Conservation (phyloP, 768 basidiomycete species). For the Tephrocybe sp. region DNA sequence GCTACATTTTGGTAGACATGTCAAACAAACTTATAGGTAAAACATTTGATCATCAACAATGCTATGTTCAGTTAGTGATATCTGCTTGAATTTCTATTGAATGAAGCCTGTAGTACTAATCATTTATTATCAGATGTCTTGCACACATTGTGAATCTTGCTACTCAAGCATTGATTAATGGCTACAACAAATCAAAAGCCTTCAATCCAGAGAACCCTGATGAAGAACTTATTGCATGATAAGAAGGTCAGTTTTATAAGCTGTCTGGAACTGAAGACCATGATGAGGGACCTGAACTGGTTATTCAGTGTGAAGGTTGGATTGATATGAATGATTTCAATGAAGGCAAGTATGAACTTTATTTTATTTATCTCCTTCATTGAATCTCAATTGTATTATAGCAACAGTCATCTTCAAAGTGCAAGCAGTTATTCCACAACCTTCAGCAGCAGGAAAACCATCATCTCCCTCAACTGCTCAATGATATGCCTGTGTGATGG, state of each 20-base stretch:
- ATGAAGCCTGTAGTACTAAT: background rate
- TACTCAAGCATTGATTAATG: conserved; percentile 24
- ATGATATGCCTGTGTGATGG: background rate
- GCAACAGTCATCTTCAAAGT: background rate
- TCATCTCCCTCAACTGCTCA: background rate
- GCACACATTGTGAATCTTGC: conserved; percentile 29
- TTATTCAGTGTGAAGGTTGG: background rate
- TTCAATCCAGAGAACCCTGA: conserved; percentile 13
- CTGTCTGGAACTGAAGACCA: too few species aligned
- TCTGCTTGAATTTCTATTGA: background rate
- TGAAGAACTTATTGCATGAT: too few species aligned
- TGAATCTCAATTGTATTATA: background rate
- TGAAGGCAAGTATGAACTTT: background rate
- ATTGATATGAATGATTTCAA: background rate
- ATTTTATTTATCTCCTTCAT: too few species aligned
- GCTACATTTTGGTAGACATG: background rate
- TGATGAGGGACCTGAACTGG: background rate
- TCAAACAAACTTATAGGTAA: background rate
- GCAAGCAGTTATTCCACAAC: background rate
- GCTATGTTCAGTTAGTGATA: background rate
- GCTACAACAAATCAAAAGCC: conserved; percentile 21
- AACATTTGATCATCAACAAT: background rate
- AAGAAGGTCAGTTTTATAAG: background rate
- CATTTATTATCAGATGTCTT: conserved; percentile 17
- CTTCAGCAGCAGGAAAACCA: background rate